Evolutionary conservation across 2,329 filamentous ascomycete genomes (phyloP).

Genomic region (Colletotrichum sp.): DNA sequence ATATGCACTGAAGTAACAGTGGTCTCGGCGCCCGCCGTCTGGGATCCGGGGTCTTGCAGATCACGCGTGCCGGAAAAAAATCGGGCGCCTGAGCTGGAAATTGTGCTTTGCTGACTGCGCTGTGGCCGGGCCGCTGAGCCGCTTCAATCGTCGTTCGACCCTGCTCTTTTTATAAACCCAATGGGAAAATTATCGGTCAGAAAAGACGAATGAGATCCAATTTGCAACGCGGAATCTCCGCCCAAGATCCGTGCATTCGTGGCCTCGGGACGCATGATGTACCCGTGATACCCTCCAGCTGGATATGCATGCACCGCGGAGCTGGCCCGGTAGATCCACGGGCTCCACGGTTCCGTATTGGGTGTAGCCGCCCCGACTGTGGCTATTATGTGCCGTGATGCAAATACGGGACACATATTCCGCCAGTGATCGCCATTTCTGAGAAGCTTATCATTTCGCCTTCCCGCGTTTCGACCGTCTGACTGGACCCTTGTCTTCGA

Average conservation of each 20-base stretch:
- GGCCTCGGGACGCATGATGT: background rate
- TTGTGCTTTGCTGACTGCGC: background rate
- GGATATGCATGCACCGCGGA: background rate
- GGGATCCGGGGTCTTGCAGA: constrained; percentile 8
- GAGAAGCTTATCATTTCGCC: constrained; percentile 16
- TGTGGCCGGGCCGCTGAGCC: constrained; percentile 12
- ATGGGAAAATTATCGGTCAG: background rate
- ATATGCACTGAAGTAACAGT: constrained; percentile 3
- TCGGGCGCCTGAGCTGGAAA: constrained; percentile 3
- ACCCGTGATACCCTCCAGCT: background rate
- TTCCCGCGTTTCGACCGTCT: constrained; percentile 32
- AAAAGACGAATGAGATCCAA: background rate
- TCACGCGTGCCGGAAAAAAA: constrained; percentile 12
- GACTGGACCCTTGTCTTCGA: constrained; percentile 21
- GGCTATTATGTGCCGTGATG: background rate
- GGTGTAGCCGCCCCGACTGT: background rate
- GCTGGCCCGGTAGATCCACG: constrained; percentile 12
- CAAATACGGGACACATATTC: background rate
- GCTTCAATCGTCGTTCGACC: background rate
- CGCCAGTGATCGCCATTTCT: background rate
- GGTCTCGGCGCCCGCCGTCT: constrained; percentile 1
- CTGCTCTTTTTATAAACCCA: background rate
- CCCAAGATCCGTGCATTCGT: background rate
- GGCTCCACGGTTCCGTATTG: constrained; percentile 21
- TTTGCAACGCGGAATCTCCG: background rate